A percentile compares a stretch with the other conserved stretches of the same genome.
Conservation (phyloP, 1,139 yeast species). For the Magnusiomyces tetraspermus region DNA sequence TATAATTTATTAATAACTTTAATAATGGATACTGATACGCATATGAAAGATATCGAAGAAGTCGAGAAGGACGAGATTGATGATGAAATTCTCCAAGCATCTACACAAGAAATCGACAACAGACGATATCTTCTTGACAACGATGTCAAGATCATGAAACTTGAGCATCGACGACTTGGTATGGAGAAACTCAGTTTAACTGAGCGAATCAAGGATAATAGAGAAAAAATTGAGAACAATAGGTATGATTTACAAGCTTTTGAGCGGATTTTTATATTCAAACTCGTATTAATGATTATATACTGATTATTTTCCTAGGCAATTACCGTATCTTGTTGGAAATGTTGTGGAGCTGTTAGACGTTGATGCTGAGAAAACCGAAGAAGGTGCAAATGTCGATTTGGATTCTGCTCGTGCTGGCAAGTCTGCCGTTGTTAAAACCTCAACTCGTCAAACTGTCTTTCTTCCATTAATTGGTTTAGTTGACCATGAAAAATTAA, state of each 20-base stretch:
- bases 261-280: not conserved
- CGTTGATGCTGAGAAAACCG: conserved; percentile 76
- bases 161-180: conserved; percentile 80
- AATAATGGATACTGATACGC: conserved; percentile 16
- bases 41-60: conserved; percentile 31
- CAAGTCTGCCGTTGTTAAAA: conserved; percentile 93
- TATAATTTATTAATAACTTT: no score
- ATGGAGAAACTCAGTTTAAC: conserved; percentile 91
- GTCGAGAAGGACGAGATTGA: conserved; percentile 45
- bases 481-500: conserved; percentile 77
- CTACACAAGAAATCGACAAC: conserved; percentile 76
- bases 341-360: conserved; percentile 92
- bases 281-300: not conserved
- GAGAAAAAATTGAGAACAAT: conserved; percentile 91
- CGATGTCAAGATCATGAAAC: conserved; percentile 90
- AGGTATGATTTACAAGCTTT: conserved; percentile 30
- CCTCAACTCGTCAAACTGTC: conserved; percentile 95
- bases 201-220: conserved; percentile 91
- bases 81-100: conserved; percentile 65
- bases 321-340: conserved; percentile 91
- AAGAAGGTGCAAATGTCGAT: conserved; percentile 94
- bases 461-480: conserved; percentile 92
- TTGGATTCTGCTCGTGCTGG: conserved; percentile 87
- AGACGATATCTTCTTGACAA: conserved; percentile 84
- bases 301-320: conserved; percentile 32